Evolutionary conservation across 805 yeast genomes (phyloP).

Genomic region (Brettanomyces bruxellensis): DNA sequence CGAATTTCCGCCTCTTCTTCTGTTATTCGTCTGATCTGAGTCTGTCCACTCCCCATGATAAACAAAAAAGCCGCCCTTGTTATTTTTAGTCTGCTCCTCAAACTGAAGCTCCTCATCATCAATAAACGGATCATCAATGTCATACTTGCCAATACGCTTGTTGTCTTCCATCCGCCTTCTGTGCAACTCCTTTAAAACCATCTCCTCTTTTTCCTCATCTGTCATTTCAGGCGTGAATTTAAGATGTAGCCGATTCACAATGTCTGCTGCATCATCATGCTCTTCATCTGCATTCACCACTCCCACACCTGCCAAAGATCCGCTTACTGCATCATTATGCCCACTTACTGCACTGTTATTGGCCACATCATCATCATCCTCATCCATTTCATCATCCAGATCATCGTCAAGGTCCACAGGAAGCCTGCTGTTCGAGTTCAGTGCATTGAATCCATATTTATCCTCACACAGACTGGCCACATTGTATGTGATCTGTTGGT

Average conservation of each 20-base stretch:
- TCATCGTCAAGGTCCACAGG: conserved; percentile 45
- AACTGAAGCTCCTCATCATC: conserved; percentile 88
- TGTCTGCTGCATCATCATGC: conserved; percentile 27
- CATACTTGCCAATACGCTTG: conserved; percentile 84
- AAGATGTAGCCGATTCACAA: conserved; percentile 19
- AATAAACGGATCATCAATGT: conserved; percentile 87
- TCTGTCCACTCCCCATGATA: conserved; percentile 66
- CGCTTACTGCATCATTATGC: background rate
- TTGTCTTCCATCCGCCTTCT: conserved; percentile 39
- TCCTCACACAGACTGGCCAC: conserved; percentile 70
- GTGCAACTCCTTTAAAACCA: conserved; percentile 23
- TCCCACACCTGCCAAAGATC: background rate
- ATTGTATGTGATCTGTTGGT: conserved; percentile 59
- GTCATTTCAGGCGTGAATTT: conserved; percentile 25
- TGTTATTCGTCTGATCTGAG: background rate
- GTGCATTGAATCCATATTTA: conserved; percentile 69
- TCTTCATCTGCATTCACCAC: conserved; percentile 11
- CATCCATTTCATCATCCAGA: conserved; percentile 42
- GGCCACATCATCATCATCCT: conserved; percentile 14
- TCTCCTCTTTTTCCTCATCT: conserved; percentile 24
- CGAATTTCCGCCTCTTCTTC: background rate
- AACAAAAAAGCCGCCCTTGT: conserved; percentile 93
- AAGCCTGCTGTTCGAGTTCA: conserved; percentile 59
- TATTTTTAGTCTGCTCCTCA: conserved; percentile 90
- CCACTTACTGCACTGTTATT: background rate